Percentiles rank a stretch among this genome's conserved stretches.
phyloP scores from a whole-genome alignment of 257 asterid genomes.

The Nicotiana tomentosiformis region DNA sequence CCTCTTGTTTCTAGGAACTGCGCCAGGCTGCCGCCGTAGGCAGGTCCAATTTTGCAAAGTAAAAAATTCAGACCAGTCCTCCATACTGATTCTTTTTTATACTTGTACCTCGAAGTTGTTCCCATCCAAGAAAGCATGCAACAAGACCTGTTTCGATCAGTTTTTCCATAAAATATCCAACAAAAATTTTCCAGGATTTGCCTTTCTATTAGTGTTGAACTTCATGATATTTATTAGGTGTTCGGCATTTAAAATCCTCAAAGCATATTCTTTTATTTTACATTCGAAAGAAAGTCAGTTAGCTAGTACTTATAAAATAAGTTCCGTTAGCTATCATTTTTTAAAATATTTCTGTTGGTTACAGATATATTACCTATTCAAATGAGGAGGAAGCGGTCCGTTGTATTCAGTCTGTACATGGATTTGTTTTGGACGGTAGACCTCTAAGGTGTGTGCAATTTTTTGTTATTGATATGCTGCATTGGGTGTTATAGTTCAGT shows the following conservation, averaged over 20 bases:
- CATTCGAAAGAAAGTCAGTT: background rate
- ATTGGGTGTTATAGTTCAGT: background rate
- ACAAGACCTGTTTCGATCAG: background rate
- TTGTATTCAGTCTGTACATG: slow-evolving; percentile 93
- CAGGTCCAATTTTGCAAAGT: background rate
- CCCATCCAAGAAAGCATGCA: background rate
- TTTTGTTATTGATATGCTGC: background rate
- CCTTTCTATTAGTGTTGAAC: background rate
- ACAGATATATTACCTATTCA: slow-evolving; percentile 82
- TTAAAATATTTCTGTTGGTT: background rate
- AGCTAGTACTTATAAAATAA: too few relatives aligned
- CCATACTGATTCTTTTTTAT: background rate
- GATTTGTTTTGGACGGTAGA: slow-evolving; percentile 74
- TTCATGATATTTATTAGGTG: background rate
- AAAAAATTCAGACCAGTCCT: background rate
- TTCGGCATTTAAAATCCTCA: background rate
- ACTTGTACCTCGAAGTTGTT: background rate
- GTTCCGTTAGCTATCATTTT: background rate
- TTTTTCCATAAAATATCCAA: background rate
- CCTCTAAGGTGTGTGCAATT: slow-evolving; percentile 52
- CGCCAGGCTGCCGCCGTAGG: background rate
- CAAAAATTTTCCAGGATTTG: background rate
- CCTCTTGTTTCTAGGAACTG: background rate
- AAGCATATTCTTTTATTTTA: background rate
- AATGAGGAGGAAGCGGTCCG: slow-evolving; percentile 94